These are phyloP conservation scores for Nemania bipapillata DNA, from an alignment of 2,329 filamentous ascomycete genomes.

Conservation along the genomic window DNA sequence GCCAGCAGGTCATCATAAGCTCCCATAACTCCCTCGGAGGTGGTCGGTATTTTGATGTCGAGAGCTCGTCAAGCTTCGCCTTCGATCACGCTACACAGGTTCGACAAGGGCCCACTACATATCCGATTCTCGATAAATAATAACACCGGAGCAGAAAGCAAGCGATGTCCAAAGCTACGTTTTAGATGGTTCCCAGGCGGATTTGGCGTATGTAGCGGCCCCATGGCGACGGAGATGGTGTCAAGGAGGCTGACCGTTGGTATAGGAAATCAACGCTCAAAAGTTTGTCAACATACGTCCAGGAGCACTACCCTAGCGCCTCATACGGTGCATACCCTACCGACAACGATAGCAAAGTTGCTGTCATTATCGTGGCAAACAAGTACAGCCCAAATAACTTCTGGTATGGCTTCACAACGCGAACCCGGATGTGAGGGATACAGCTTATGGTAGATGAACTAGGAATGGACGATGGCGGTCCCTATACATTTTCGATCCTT, in stretches of 20 bases:
- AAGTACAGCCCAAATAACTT: constrained; percentile 99
- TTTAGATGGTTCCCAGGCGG: constrained; percentile 78
- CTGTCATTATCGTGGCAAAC: constrained; percentile 87
- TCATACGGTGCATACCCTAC: constrained; percentile 85
- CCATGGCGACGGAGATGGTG: neutral
- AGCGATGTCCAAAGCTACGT: constrained; percentile 82
- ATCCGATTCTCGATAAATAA: constrained; percentile 20
- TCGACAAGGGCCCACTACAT: constrained; percentile 35
- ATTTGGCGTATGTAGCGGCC: constrained; percentile 74
- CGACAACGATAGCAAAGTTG: constrained; percentile 78
- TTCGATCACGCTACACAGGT: constrained; percentile 87
- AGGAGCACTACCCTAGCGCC: constrained; percentile 87
- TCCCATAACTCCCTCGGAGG: constrained; percentile 83
- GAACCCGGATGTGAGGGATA: neutral
- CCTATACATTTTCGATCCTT: constrained; percentile 80
- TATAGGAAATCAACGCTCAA: constrained; percentile 84
- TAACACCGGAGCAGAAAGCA: constrained; percentile 70
- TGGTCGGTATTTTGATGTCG: constrained; percentile 88
- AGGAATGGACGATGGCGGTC: constrained; percentile 98
- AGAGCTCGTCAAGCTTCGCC: constrained; percentile 85
- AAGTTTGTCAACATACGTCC: constrained; percentile 76
- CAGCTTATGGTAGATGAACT: constrained; percentile 22
- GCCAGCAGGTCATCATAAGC: constrained; percentile 85
- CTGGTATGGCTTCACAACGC: constrained; percentile 68
- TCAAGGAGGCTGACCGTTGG: constrained; percentile 39